Conservation (phyloP, 2,329 filamentous ascomycete species). For the Ophiostoma pallidulum region DNA sequence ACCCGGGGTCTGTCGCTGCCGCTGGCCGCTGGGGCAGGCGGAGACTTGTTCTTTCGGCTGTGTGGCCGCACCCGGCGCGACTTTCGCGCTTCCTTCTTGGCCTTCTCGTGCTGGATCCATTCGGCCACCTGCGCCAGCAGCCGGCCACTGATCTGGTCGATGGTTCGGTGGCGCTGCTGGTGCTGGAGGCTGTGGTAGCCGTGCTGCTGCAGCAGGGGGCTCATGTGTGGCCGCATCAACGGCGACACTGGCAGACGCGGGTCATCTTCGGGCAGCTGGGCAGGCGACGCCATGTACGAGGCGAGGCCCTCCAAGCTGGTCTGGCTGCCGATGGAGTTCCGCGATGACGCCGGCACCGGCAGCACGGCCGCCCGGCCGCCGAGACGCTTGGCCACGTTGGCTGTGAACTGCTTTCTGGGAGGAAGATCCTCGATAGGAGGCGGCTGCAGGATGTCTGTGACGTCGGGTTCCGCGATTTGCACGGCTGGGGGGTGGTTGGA, state of each 20-base stretch:
- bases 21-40: slow-evolving; percentile 22
- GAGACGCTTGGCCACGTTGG: slow-evolving; percentile 33
- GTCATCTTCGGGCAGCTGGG: slow-evolving; percentile 22
- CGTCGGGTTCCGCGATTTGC: slow-evolving; percentile 47
- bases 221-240: slow-evolving; percentile 9
- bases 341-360: slow-evolving; percentile 30
- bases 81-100: slow-evolving; percentile 51
- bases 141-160: slow-evolving; percentile 37
- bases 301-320: slow-evolving; percentile 26
- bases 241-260: slow-evolving; percentile 6
- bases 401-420: slow-evolving; percentile 36
- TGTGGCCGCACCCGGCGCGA: slow-evolving; percentile 30
- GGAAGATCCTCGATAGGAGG: slow-evolving; percentile 27
- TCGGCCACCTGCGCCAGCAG: slow-evolving; percentile 66
- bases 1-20: slow-evolving; percentile 12
- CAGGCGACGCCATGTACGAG: slow-evolving; percentile 18
- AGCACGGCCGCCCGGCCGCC: slow-evolving; percentile 32
- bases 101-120: slow-evolving; percentile 76
- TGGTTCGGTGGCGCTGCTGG: slow-evolving; percentile 25
- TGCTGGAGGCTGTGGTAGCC: too few species aligned
- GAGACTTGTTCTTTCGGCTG: slow-evolving; percentile 34
- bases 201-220: slow-evolving; percentile 23
- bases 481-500: slow-evolving; percentile 32
- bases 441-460: slow-evolving; percentile 6
- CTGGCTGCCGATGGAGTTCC: slow-evolving; percentile 34